Evolutionary conservation across 2,329 filamentous ascomycete species (phyloP), one percentile per base, ranked within the genome.

Genomic region (Paecilomyces variotii): DNA sequence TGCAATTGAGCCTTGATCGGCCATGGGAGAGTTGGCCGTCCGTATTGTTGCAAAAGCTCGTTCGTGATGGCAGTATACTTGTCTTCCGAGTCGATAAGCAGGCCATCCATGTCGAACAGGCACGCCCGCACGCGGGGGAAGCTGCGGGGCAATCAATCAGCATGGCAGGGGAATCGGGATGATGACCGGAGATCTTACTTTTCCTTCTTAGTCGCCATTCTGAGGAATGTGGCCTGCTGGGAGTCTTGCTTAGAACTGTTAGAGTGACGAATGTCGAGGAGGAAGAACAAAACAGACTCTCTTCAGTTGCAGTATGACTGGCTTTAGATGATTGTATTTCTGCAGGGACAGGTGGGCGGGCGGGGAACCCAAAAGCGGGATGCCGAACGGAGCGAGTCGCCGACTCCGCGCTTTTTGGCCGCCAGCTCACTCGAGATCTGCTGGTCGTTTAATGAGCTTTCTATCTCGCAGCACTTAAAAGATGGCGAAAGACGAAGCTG

Each of bases 91-190:
- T 97, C 87, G 71, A 99, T 89, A 24, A 99, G 84, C 35, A 99
- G 87, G 61, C 94, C 94, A 75, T 99, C 94, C 92, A 97, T 97
- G 80, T 99, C 94, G 74, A 99, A 97, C 64, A 99, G 87, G 75
- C 92, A 97, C 65, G 93, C 94, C 66, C 91, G 84, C 60, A 97
- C 82, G 53, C 88, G 86, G 24, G 90, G 88, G 74, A 91, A 87
- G 71, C 88, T 90, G 68, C 28, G 54, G 34, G 25, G 27, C 19
- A 50, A 49, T 35, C 19, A 50, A 49, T 35, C 35, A 55, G 53
- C 28, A 53, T 32, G 56, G 19, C 24, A 32, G 27, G 32, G 30
- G 50, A 25, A 54, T 50, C n/a, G 27, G 55, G n/a, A 19, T 25
- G 45, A 24, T 24, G 24, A 7, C 19, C 24, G 10, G 56, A 19